These are phyloP conservation scores for Skeletonema potamos DNA, from an alignment of 108 stramenopile genomes.

Conservation along the genomic window DNA sequence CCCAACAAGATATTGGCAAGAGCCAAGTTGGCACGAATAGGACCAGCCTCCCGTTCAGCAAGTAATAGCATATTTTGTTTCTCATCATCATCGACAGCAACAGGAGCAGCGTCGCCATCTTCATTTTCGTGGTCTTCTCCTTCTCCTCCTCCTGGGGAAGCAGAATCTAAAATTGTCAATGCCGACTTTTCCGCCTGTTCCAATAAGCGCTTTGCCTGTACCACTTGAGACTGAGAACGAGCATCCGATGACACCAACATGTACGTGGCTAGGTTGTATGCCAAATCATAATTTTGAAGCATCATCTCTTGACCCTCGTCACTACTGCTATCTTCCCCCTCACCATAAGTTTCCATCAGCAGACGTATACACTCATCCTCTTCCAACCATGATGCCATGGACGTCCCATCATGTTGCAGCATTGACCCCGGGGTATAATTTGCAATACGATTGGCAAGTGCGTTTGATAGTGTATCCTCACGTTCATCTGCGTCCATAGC, in stretches of 20 bases:
- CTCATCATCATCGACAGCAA: constrained; percentile 1
- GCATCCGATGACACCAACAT: constrained; percentile 44
- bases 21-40: constrained; percentile 47
- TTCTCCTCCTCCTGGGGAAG: not conserved
- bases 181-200: constrained; percentile 37
- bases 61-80: constrained; percentile 11
- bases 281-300: constrained; percentile 52
- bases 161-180: constrained; percentile 33
- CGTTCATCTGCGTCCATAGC: constrained; percentile 36
- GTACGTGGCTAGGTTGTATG: constrained; percentile 41
- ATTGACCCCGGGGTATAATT: constrained; percentile 42
- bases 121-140: constrained; percentile 3
- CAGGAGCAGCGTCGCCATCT: not conserved
- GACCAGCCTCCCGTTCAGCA: constrained; percentile 36
- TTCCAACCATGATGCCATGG: constrained; percentile 23
- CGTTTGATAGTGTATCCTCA: constrained; percentile 43
- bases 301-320: constrained; percentile 1
- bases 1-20: constrained; percentile 35
- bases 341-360: constrained; percentile 23
- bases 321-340: not conserved
- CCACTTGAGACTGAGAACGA: constrained; percentile 7
- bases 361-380: constrained; percentile 12
- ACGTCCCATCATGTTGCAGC: not conserved
- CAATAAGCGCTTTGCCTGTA: constrained; percentile 32
- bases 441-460: constrained; percentile 44